Evolutionary conservation across 2,329 filamentous ascomycete genomes (phyloP), one percentile per base, ranked within the genome.

Genomic region (Bipolaris gigantea): DNA sequence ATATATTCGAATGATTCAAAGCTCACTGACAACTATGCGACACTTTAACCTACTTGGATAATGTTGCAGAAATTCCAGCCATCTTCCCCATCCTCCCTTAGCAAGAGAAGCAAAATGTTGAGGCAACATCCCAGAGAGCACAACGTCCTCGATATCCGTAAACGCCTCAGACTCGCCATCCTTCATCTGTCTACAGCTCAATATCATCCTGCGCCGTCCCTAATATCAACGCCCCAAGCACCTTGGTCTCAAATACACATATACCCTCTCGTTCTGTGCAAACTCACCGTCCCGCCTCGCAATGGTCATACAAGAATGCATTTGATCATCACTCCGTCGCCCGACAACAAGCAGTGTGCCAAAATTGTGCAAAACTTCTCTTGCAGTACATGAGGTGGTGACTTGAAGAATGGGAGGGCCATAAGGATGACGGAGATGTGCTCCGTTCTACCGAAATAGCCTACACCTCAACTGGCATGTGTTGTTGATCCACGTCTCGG

Each of bases 171-270:
- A 53, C 62, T 73, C 50, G 66, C 73, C 30, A 58, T 65, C 3
- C 61, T 56, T 19, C 34, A 66, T 73, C 41, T 66, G 73, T 30
- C 15, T 11, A 73, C 60, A 33, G 79, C 84, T 57, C 73, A 78
- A 19, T 74, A 83, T 41, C 76, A 79, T 56, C 85, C 81, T 80
- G 80, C 54, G 63, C 77, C 0, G 74, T 85, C n/a, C 69, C 84
- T 35, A 85, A 85, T 59, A 76, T 73, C 32, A 78, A 81, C 41
- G 63, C 69, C 4, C 71, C 65, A 1, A 85, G 85, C 63, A 63
- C 67, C 2, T 81, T 77, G 60, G 82, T 83, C 50, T 13, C 79
- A 83, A 66, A 72, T 73, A 11, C 76, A 78, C 6, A 83, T 81
- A 5, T 85, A 82, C 62, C 76, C 79, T 18, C 74, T 83, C 46